A percentile compares a stretch with the other conserved stretches of the same genome.
These are phyloP conservation scores for Escallonia herrerae DNA, from an alignment of 129 eudicot species.

Conservation along the genomic window DNA sequence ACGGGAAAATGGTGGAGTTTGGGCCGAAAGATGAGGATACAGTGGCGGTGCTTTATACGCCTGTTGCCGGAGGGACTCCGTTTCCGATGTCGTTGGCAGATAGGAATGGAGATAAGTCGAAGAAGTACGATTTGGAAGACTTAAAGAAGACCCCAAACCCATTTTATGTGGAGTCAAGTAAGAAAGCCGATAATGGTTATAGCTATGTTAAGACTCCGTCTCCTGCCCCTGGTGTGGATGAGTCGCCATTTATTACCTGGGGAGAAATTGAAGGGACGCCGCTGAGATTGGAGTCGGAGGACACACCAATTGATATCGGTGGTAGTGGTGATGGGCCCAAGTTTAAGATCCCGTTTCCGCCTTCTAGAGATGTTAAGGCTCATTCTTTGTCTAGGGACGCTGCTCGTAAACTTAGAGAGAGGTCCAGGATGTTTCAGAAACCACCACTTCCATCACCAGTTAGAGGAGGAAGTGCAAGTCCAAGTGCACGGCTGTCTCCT, in stretches of 20 bases:
- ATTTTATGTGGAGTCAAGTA: slow-evolving; percentile 68
- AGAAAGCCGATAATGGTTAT: slow-evolving; percentile 83
- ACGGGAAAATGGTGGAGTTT: slow-evolving; percentile 58
- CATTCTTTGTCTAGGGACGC: slow-evolving; percentile 91
- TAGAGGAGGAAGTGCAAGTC: slow-evolving; percentile 96
- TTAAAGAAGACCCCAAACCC: slow-evolving; percentile 67
- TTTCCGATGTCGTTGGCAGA: slow-evolving; percentile 34
- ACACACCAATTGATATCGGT: slow-evolving; percentile 90
- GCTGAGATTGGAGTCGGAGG: slow-evolving; percentile 78
- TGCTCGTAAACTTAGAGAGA: slow-evolving; percentile 79
- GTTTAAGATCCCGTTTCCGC: slow-evolving; percentile 78
- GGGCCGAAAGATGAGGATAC: slow-evolving; percentile 48
- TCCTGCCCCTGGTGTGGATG: slow-evolving; percentile 96
- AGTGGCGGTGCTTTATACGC: slow-evolving; percentile 55
- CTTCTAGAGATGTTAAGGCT: slow-evolving; percentile 84
- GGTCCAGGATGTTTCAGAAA: slow-evolving; percentile 78
- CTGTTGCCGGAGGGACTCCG: slow-evolving; percentile 75
- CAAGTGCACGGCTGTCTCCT: slow-evolving; percentile 65
- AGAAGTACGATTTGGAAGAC: slow-evolving; percentile 88
- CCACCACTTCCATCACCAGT: slow-evolving; percentile 71
- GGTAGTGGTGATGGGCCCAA: slow-evolving; percentile 90
- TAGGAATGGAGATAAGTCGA: slow-evolving; percentile 59
- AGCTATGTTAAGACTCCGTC: slow-evolving; percentile 83
- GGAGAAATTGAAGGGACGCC: slow-evolving; percentile 98
- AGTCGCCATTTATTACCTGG: slow-evolving; percentile 88